Conservation (phyloP, 2,329 filamentous ascomycete genomes). For the Alternaria viburni region DNA sequence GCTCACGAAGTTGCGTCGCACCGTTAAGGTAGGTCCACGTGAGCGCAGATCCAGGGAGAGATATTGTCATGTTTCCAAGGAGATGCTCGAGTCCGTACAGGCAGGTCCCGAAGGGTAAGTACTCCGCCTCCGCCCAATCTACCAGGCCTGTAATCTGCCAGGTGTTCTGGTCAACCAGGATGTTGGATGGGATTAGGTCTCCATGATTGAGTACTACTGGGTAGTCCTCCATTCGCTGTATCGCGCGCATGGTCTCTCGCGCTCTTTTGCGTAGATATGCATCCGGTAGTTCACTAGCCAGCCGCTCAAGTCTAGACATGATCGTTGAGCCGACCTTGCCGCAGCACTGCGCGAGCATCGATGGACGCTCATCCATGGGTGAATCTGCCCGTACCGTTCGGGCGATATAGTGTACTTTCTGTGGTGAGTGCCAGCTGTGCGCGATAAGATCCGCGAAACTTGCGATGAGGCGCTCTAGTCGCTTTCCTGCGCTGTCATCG, state of each 20-base stretch:
- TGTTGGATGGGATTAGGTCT: slow-evolving; percentile 64
- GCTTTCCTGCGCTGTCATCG: neutral
- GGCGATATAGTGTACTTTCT: neutral
- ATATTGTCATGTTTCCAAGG: slow-evolving; percentile 49
- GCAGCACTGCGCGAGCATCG: slow-evolving; percentile 25
- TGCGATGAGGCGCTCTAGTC: slow-evolving; percentile 30
- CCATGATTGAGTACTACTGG: slow-evolving; percentile 67
- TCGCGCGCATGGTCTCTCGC: neutral
- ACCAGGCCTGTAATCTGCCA: slow-evolving; percentile 61
- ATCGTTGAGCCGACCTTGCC: slow-evolving; percentile 41
- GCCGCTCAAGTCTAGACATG: slow-evolving; percentile 28
- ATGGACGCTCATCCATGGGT: slow-evolving; percentile 14
- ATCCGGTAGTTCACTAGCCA: slow-evolving; percentile 35
- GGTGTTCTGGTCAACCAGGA: slow-evolving; percentile 57
- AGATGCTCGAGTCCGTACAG: slow-evolving; percentile 68
- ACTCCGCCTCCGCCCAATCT: slow-evolving; percentile 70
- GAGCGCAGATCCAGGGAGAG: no score
- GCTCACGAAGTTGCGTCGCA: slow-evolving; percentile 51
- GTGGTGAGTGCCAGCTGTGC: slow-evolving; percentile 22
- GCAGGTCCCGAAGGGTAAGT: slow-evolving; percentile 64
- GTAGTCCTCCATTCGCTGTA: slow-evolving; percentile 57
- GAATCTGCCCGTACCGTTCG: slow-evolving; percentile 24
- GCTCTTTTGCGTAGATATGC: slow-evolving; percentile 26
- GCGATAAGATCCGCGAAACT: slow-evolving; percentile 39
- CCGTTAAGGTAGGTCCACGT: slow-evolving; percentile 47